These are phyloP conservation scores for Rosa hybrid DNA, from an alignment of 331 rosid genomes.

Conservation along the genomic window DNA sequence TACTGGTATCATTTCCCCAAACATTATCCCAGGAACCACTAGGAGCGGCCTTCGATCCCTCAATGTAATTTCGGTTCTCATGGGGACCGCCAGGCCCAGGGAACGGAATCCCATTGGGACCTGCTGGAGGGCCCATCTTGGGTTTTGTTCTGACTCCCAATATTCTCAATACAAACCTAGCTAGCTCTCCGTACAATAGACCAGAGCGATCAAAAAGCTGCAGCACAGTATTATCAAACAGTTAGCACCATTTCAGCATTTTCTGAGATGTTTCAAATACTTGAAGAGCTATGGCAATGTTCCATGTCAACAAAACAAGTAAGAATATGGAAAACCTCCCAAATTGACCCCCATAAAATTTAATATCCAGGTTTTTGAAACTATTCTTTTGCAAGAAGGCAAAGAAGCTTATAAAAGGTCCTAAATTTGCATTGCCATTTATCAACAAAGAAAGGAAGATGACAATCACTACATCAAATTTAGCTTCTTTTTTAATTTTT, in stretches of 20 bases:
- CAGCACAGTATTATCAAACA: slow-evolving; percentile 1
- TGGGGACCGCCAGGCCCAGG: slow-evolving; percentile 45
- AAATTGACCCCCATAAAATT: background rate
- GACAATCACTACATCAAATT: background rate
- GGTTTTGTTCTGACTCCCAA: slow-evolving; percentile 68
- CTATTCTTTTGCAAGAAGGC: background rate
- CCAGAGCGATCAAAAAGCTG: slow-evolving; percentile 96
- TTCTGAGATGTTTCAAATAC: background rate
- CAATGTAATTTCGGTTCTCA: slow-evolving; percentile 52
- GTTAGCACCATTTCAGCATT: background rate
- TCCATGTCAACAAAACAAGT: background rate
- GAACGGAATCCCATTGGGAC: slow-evolving; percentile 62
- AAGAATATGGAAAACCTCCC: background rate
- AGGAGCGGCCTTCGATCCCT: slow-evolving; percentile 70
- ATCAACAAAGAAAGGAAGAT: background rate
- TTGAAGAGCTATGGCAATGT: background rate
- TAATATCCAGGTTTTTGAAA: background rate
- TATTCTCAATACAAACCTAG: slow-evolving; percentile 76
- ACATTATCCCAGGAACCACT: slow-evolving; percentile 86
- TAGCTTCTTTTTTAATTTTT: background rate
- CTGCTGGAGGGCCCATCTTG: slow-evolving; percentile 46
- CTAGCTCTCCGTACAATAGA: slow-evolving; percentile 82
- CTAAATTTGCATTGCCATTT: background rate
- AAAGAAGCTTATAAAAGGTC: background rate
- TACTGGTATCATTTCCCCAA: slow-evolving; percentile 54